A percentile compares a stretch with the other conserved stretches of the same genome.
Evolutionary conservation across 2,329 filamentous ascomycete species (phyloP).

Genomic region (Trichophyton rubrum): DNA sequence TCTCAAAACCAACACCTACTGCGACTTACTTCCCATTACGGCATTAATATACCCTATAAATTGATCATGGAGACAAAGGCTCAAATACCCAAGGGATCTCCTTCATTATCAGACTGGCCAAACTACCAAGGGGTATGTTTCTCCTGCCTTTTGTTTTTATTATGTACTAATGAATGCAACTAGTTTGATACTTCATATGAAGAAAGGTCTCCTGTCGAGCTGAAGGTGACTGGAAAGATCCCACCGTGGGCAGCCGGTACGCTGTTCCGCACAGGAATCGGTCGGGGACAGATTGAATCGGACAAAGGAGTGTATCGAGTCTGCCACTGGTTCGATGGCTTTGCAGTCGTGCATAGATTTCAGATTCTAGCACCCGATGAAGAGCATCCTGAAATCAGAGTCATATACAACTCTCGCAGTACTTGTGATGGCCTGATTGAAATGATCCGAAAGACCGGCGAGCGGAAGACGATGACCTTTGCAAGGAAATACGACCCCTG

Average conservation of each 20-base stretch:
- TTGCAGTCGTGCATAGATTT: conserved; percentile 60
- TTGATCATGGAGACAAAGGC: not conserved
- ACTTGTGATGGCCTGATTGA: conserved; percentile 54
- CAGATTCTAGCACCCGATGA: conserved; percentile 43
- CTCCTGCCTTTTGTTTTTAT: conserved; percentile 7
- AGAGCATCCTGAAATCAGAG: conserved; percentile 27
- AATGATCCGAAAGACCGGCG: conserved; percentile 48
- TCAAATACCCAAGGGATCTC: not conserved
- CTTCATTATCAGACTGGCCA: conserved; percentile 32
- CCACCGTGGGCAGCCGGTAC: conserved; percentile 59
- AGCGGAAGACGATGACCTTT: conserved; percentile 48
- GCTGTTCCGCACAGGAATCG: conserved; percentile 64
- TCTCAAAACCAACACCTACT: not conserved
- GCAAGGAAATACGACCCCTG: conserved; percentile 63
- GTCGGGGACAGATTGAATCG: conserved; percentile 50
- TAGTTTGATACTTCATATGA: conserved; percentile 59
- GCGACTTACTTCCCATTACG: not conserved
- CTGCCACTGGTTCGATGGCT: conserved; percentile 72
- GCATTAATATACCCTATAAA: not conserved
- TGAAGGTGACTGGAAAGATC: conserved; percentile 53
- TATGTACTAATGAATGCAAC: conserved; percentile 4
- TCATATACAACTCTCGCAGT: conserved; percentile 59
- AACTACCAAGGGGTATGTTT: conserved; percentile 38
- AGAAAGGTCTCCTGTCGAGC: conserved; percentile 50
- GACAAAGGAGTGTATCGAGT: conserved; percentile 48